These are phyloP conservation scores for Paraphaeosphaeria minitans DNA, from an alignment of 2,329 filamentous ascomycete species.

Conservation along the genomic window DNA sequence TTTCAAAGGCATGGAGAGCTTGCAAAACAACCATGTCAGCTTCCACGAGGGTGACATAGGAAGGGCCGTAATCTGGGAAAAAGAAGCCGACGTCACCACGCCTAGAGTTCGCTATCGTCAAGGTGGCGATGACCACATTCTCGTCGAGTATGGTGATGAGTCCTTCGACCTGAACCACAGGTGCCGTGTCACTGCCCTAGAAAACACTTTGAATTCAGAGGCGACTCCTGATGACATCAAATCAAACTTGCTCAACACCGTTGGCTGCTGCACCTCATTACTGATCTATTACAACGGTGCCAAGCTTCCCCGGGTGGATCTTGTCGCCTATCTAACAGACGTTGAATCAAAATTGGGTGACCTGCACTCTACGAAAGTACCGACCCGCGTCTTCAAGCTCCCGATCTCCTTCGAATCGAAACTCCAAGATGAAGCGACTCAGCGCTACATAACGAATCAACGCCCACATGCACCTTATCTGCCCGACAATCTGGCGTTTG, in stretches of 20 bases:
- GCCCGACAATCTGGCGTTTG: conserved; percentile 66
- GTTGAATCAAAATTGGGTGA: conserved; percentile 52
- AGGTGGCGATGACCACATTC: conserved; percentile 54
- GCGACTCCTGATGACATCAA: conserved; percentile 47
- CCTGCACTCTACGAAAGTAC: conserved; percentile 48
- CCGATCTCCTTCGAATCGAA: conserved; percentile 52
- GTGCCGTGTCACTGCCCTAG: conserved; percentile 60
- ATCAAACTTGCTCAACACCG: conserved; percentile 55
- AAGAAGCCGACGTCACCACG: conserved; percentile 22
- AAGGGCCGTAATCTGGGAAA: conserved; percentile 38
- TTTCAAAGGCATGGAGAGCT: conserved; percentile 29
- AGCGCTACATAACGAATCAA: conserved; percentile 66
- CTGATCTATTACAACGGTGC: conserved; percentile 50
- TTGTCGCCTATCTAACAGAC: conserved; percentile 46
- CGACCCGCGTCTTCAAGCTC: conserved; percentile 50
- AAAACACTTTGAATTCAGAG: conserved; percentile 52
- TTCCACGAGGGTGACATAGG: conserved; percentile 35
- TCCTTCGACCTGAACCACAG: conserved; percentile 62
- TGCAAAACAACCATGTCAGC: conserved; percentile 33
- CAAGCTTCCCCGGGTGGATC: conserved; percentile 41
- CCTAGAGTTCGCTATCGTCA: conserved; percentile 36
- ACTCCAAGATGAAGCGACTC: conserved; percentile 57
- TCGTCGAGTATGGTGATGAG: conserved; percentile 64
- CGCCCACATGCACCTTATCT: conserved; percentile 66
- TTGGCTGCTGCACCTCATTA: conserved; percentile 57